Evolutionary conservation across 805 yeast species (phyloP).

Genomic region (Suhomyces tanzawaensis): DNA sequence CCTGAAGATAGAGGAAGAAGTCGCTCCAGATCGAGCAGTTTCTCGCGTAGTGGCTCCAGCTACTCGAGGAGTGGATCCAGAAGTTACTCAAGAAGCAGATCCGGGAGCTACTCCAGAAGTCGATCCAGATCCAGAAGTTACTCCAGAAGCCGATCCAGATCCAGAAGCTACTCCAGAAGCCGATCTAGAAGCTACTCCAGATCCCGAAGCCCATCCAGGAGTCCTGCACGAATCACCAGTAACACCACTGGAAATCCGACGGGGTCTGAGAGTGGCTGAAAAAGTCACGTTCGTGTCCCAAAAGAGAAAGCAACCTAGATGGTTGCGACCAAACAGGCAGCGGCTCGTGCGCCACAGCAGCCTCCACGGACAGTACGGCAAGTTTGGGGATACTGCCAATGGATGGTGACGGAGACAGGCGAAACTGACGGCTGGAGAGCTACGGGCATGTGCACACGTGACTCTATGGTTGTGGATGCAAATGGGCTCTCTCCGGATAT

Average conservation of each 20-base stretch:
- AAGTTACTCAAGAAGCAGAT: slow-evolving; percentile 14
- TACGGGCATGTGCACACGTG: too few relatives aligned
- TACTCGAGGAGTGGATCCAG: slow-evolving; percentile 13
- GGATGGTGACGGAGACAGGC: too few relatives aligned
- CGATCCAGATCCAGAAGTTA: slow-evolving; percentile 6
- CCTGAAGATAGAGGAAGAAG: slow-evolving; percentile 22
- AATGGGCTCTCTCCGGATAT: neutral
- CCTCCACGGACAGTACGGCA: too few relatives aligned
- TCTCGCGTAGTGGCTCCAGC: slow-evolving; percentile 15
- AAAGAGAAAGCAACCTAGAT: too few relatives aligned
- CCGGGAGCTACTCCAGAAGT: slow-evolving; percentile 14
- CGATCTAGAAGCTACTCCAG: slow-evolving; percentile 1
- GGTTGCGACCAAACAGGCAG: too few relatives aligned
- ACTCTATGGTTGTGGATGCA: too few relatives aligned
- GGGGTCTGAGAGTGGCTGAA: too few relatives aligned
- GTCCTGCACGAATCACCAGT: neutral
- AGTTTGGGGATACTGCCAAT: too few relatives aligned
- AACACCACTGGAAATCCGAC: too few relatives aligned
- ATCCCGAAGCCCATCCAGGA: slow-evolving; percentile 2
- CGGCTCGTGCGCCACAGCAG: too few relatives aligned
- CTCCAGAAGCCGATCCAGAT: slow-evolving; percentile 10
- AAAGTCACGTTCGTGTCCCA: too few relatives aligned
- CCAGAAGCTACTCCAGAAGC: slow-evolving; percentile 7
- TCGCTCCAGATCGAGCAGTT: slow-evolving; percentile 14
- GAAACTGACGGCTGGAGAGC: too few relatives aligned